Conservation (phyloP, 2,329 filamentous ascomycete species). For the Sclerotinia glacialis region DNA sequence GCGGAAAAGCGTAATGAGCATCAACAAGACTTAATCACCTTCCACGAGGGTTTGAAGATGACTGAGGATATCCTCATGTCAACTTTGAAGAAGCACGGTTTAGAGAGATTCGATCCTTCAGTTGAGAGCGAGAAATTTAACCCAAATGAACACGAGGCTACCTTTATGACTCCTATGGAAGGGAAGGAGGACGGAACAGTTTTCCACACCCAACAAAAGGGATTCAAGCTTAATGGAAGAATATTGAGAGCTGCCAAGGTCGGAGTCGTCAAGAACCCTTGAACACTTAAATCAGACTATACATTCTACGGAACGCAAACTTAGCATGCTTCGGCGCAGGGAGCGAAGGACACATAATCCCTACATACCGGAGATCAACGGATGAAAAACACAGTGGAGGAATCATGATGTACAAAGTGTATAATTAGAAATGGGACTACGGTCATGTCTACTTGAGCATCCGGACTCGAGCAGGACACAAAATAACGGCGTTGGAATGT, state of each 20-base stretch:
- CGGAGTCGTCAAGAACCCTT: slow-evolving; percentile 81
- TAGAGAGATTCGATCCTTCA: slow-evolving; percentile 80
- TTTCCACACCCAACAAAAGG: slow-evolving; percentile 92
- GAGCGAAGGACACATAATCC: background rate
- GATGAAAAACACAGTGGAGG: background rate
- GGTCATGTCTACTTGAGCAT: slow-evolving; percentile 17
- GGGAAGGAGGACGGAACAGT: slow-evolving; percentile 88
- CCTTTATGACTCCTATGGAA: slow-evolving; percentile 84
- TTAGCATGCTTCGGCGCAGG: slow-evolving; percentile 1
- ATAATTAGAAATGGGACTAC: slow-evolving; percentile 20
- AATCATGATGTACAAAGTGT: slow-evolving; percentile 23
- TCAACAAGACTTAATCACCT: slow-evolving; percentile 69
- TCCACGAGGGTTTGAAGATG: slow-evolving; percentile 92
- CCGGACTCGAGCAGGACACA: slow-evolving; percentile 4
- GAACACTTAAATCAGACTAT: background rate
- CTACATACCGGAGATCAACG: background rate
- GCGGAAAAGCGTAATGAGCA: slow-evolving; percentile 50
- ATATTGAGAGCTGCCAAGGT: slow-evolving; percentile 92
- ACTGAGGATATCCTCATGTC: slow-evolving; percentile 84
- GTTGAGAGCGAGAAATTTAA: slow-evolving; percentile 80
- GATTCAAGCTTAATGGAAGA: slow-evolving; percentile 88
- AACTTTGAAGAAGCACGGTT: slow-evolving; percentile 89
- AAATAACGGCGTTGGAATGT: slow-evolving; percentile 21
- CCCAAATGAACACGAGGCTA: slow-evolving; percentile 94
- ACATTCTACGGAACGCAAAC: background rate